These are phyloP conservation scores for Jasminum sambac DNA, from an alignment of 257 asterid species.

Conservation along the genomic window DNA sequence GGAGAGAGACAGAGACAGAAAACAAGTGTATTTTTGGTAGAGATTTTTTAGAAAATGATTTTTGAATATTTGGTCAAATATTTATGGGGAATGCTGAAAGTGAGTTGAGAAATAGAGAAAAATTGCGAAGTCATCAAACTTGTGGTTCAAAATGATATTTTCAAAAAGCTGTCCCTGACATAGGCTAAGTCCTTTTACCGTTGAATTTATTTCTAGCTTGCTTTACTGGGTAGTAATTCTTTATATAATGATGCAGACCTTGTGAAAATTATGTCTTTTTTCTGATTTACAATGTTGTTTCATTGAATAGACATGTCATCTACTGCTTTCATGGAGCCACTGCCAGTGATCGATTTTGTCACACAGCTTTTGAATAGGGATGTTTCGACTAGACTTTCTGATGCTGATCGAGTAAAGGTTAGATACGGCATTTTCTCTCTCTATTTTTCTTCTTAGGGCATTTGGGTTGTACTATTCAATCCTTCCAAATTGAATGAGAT, in stretches of 20 bases:
- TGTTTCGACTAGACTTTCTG: constrained; percentile 69
- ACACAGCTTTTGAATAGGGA: constrained; percentile 82
- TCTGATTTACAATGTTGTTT: background rate
- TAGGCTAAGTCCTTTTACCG: too few species aligned
- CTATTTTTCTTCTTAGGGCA: background rate
- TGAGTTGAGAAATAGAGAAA: too few species aligned
- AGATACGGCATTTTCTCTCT: background rate
- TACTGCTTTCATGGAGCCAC: constrained; percentile 95
- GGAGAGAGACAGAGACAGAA: too few species aligned
- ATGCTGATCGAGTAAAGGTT: constrained; percentile 97
- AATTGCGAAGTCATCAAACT: too few species aligned
- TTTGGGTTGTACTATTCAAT: background rate
- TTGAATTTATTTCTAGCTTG: background rate
- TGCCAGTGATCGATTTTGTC: constrained; percentile 84
- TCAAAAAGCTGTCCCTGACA: too few species aligned
- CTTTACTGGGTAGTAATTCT: background rate
- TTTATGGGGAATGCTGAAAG: too few species aligned
- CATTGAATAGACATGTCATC: constrained; percentile 86
- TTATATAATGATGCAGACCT: background rate
- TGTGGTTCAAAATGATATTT: too few species aligned
- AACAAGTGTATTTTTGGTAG: too few species aligned
- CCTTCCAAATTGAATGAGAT: background rate
- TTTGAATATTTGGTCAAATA: too few species aligned
- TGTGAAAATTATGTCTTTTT: background rate
- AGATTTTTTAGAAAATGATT: too few species aligned